Evolutionary conservation across 306 rosid species (phyloP).

Genomic region (Medicago arabica): DNA sequence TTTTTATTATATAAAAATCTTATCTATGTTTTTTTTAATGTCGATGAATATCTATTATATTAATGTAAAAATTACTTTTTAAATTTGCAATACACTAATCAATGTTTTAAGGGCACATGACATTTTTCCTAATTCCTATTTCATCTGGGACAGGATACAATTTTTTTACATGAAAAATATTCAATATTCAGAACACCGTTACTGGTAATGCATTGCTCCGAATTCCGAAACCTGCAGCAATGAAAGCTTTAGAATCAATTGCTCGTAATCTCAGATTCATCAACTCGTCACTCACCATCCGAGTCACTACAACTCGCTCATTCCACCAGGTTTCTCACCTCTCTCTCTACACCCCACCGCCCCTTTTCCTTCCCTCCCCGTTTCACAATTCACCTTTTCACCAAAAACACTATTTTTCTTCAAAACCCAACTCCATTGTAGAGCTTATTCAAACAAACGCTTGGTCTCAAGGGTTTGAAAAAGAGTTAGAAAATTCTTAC

Average conservation of each 20-base stretch:
- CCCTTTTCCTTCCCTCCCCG: slow-evolving; percentile 45
- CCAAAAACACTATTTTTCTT: slow-evolving; percentile 58
- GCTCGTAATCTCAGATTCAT: slow-evolving; percentile 53
- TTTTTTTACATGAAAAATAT: too few species aligned
- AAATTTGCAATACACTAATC: too few species aligned
- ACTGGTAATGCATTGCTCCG: background rate
- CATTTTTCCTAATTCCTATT: too few species aligned
- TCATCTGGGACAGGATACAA: too few species aligned
- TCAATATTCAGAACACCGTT: too few species aligned
- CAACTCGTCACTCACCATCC: slow-evolving; percentile 52
- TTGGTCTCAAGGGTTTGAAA: slow-evolving; percentile 74
- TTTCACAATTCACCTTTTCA: slow-evolving; percentile 39
- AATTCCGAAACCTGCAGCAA: slow-evolving; percentile 27
- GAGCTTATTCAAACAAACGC: slow-evolving; percentile 60
- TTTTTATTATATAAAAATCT: too few species aligned
- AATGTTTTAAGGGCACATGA: too few species aligned
- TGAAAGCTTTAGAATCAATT: slow-evolving; percentile 64
- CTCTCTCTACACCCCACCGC: slow-evolving; percentile 42
- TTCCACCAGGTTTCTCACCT: slow-evolving; percentile 60
- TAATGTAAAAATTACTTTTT: too few species aligned
- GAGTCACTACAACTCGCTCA: slow-evolving; percentile 45
- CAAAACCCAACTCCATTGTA: slow-evolving; percentile 64
- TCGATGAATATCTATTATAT: too few species aligned
- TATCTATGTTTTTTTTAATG: too few species aligned
- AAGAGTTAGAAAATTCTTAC: slow-evolving; percentile 52